Conservation (phyloP, 441 rosid genomes). For the Heliophila coronopifolia region DNA sequence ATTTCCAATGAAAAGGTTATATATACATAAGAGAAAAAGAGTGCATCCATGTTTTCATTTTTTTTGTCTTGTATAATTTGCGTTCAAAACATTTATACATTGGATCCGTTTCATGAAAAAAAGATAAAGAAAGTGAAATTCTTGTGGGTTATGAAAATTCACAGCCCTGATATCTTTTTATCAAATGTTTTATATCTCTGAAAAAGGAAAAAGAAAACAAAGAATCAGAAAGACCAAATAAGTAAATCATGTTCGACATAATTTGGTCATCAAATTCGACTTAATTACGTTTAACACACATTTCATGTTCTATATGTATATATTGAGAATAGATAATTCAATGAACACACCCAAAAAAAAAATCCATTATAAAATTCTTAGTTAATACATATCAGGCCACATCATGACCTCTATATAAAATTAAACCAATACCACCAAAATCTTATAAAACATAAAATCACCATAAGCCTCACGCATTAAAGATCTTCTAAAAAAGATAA, state of each 20-base stretch:
- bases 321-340: background rate
- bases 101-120: no score
- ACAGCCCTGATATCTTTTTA: no score
- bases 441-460: conserved; percentile 8
- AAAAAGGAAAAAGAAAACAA: no score
- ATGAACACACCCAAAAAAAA: conserved; percentile 12
- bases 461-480: conserved; percentile 18
- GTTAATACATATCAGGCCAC: conserved; percentile 18
- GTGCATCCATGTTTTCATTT: no score
- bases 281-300: background rate
- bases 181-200: no score
- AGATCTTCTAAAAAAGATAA: background rate
- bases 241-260: background rate
- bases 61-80: no score
- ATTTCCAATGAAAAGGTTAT: no score
- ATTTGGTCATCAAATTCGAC: conserved; percentile 1
- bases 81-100: no score
- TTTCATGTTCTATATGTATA: background rate
- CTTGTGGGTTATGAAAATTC: no score
- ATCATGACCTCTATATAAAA: conserved; percentile 23
- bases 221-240: no score
- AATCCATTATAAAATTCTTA: background rate
- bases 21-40: no score
- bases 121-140: no score
- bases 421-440: conserved; percentile 21